Conservation (phyloP, 2,329 filamentous ascomycete species). For the Sporothrix sp. region DNA sequence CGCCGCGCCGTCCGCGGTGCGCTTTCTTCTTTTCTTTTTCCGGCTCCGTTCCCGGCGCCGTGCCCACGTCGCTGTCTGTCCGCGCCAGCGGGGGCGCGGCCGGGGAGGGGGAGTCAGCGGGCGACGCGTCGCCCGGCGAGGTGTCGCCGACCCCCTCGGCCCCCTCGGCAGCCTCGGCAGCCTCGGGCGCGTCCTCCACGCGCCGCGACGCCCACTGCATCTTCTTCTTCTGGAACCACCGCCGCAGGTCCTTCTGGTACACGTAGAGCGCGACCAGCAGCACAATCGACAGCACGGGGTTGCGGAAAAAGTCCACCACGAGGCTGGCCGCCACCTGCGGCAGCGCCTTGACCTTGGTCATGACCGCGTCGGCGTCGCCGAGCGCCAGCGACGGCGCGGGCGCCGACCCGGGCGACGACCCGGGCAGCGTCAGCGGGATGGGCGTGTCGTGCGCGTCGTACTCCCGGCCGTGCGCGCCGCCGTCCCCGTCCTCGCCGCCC, state of each 20-base stretch:
- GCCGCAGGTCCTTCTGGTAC: slow-evolving; percentile 23
- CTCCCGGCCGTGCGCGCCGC: no score
- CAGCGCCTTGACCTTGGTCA: slow-evolving; percentile 41
- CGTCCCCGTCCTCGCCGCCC: no score
- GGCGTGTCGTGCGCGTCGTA: neutral
- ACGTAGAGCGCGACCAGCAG: slow-evolving; percentile 36
- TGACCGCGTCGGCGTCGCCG: slow-evolving; percentile 24
- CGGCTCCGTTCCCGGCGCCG: slow-evolving; percentile 7
- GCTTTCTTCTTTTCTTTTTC: slow-evolving; percentile 53
- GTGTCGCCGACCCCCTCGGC: neutral
- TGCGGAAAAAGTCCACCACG: slow-evolving; percentile 45
- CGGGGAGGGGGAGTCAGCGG: neutral
- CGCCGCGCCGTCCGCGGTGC: slow-evolving; percentile 62
- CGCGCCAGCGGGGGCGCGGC: neutral
- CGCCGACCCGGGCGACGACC: neutral
- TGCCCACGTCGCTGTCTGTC: neutral
- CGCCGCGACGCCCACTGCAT: slow-evolving; percentile 9
- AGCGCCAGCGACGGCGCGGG: slow-evolving; percentile 26
- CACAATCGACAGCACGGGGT: slow-evolving; percentile 41
- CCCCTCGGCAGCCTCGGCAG: neutral
- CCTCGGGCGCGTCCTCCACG: neutral
- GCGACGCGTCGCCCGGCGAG: neutral
- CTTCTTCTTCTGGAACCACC: slow-evolving; percentile 17
- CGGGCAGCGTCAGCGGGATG: slow-evolving; percentile 16
- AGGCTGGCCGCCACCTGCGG: slow-evolving; percentile 41